Percentiles rank a stretch among this genome's conserved stretches.
These are phyloP conservation scores for Euclidium syriacum DNA, from an alignment of 345 rosid genomes.

Conservation along the genomic window DNA sequence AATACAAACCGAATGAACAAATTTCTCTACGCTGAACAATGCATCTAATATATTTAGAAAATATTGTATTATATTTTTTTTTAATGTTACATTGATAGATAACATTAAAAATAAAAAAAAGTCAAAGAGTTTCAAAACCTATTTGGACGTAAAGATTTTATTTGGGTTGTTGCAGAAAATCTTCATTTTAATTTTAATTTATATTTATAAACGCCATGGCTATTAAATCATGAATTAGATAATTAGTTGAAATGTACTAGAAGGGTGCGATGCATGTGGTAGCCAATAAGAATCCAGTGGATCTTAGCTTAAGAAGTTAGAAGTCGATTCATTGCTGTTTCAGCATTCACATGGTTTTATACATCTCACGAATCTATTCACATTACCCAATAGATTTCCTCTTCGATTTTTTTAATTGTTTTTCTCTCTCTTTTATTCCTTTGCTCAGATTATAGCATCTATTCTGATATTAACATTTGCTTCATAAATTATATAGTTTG, in stretches of 20 bases:
- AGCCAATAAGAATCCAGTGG: conserved; percentile 23
- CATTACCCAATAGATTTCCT: conserved; percentile 28
- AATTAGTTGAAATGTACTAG: neutral
- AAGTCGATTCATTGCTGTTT: conserved; percentile 21
- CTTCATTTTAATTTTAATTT: neutral
- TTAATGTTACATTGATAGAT: too few species aligned
- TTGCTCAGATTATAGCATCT: conserved; percentile 5
- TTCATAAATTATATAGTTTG: neutral
- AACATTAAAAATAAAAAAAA: neutral
- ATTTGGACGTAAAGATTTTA: conserved; percentile 13
- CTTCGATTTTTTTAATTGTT: neutral
- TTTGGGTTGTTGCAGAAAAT: neutral
- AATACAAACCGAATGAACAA: too few species aligned
- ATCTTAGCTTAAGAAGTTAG: neutral
- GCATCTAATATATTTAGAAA: too few species aligned
- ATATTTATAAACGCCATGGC: too few species aligned
- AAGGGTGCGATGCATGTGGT: conserved; percentile 21
- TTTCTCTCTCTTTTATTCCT: neutral
- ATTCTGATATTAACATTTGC: neutral
- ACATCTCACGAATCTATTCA: conserved; percentile 25
- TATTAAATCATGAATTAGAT: too few species aligned
- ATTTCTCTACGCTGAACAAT: too few species aligned
- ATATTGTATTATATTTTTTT: too few species aligned
- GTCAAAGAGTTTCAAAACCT: conserved; percentile 20
- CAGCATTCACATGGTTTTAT: conserved; percentile 29